Evolutionary conservation across 2,329 filamentous ascomycete species (phyloP).

Genomic region (Xylaria multiplex): DNA sequence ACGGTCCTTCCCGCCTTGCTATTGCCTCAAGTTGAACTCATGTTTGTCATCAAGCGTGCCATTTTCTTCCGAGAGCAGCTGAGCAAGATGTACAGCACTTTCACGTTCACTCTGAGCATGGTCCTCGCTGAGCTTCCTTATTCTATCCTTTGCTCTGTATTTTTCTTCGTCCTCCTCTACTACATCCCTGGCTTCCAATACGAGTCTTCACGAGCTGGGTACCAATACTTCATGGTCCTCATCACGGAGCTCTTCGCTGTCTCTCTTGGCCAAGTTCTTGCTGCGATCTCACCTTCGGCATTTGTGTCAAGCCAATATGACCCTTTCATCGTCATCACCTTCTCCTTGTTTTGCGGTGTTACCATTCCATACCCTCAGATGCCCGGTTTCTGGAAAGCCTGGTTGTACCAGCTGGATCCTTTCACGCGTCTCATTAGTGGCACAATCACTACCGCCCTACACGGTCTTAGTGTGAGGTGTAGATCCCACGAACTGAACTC

Average conservation of each 20-base stretch:
- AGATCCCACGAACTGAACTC: conserved; percentile 68
- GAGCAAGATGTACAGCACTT: conserved; percentile 84
- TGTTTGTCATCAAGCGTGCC: conserved; percentile 81
- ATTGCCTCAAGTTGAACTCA: conserved; percentile 83
- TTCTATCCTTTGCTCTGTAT: conserved; percentile 79
- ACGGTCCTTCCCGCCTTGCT: conserved; percentile 86
- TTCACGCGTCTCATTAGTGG: conserved; percentile 84
- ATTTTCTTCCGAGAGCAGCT: conserved; percentile 89
- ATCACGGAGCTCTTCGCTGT: conserved; percentile 87
- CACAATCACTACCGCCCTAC: conserved; percentile 81
- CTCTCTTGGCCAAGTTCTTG: conserved; percentile 79
- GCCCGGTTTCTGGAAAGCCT: conserved; percentile 79
- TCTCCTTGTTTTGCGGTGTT: conserved; percentile 88
- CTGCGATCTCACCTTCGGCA: conserved; percentile 79
- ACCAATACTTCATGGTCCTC: conserved; percentile 87
- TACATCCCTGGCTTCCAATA: conserved; percentile 80
- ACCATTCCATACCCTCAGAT: conserved; percentile 82
- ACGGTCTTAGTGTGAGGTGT: conserved; percentile 72
- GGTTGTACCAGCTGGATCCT: conserved; percentile 85
- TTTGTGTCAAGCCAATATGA: conserved; percentile 84
- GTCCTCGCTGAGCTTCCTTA: conserved; percentile 88
- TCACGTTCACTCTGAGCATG: conserved; percentile 81
- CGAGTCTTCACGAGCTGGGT: conserved; percentile 74
- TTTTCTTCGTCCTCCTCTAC: conserved; percentile 85
- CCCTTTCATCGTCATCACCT: conserved; percentile 83